Evolutionary conservation across 2,329 filamentous ascomycete species (phyloP), one percentile per base, ranked within the genome.

Genomic region (Xylaria sp.): DNA sequence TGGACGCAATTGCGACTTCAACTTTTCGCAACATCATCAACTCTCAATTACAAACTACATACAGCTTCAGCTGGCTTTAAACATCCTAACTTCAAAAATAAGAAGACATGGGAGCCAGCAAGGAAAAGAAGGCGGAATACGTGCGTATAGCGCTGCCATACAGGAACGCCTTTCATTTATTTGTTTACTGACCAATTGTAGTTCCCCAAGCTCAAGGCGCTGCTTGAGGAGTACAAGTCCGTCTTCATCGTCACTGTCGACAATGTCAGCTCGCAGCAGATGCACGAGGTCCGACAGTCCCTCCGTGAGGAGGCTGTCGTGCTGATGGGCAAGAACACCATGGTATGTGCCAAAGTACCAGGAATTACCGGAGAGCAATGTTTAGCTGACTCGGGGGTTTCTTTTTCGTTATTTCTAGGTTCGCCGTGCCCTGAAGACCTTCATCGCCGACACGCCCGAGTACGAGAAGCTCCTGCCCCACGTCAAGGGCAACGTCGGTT

Each of bases 181-280:
- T 55, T 18, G 39, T 39, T 46, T 54, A 32, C 65, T 71, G 56
- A 72, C 66, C 63, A 20, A 18, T 41, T 10, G 84, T 97, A 99
- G 91, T 99, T 99, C 89, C 95, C 98, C 86, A 98, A 98, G 94
- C 94, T 99, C 84, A 97, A 98, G 92, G 85, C 84, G 85, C 91
- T 98, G 84, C 92, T 99, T 84, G 93, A 98, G 88, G 91, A 94
- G 84, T 98, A 97, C 92, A 90, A 90, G 84, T 95, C 92, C 82
- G 92, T 98, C 88, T 98, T 99, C 93, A 94, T 99, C 85, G 94
- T 97, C 84, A 82, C 90, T 82, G 92, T 95, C 82, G 93, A 98
- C 94, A 99, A 98, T 99, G 96, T 99, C 91, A 94, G 92, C 85
- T 99, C 96, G 79, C 96, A 99, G 91, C 97, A 99, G 91, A 99